These are phyloP conservation scores for Plasmodium adleri DNA, from an alignment of 169 alveolate species.

Conservation along the genomic window DNA sequence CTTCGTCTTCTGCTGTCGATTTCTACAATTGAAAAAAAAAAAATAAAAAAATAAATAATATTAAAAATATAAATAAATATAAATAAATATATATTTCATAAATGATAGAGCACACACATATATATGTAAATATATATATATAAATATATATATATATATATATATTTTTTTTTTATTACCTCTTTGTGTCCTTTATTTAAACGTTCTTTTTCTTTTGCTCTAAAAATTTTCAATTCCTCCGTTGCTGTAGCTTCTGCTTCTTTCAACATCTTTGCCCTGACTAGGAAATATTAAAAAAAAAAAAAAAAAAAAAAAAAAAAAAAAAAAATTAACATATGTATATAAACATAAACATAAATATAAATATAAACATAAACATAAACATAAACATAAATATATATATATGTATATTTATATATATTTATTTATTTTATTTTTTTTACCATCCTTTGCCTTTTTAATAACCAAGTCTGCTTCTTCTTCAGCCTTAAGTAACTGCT, in stretches of 20 bases:
- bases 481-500: slow-evolving; percentile 86
- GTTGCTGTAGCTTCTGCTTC: slow-evolving; percentile 86
- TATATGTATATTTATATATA: background rate
- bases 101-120: background rate
- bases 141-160: background rate
- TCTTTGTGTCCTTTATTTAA: slow-evolving; percentile 81
- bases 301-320: too few species aligned
- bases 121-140: background rate
- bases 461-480: slow-evolving; percentile 87
- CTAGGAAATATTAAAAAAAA: slow-evolving; percentile 50
- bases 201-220: slow-evolving; percentile 83
- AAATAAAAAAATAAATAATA: background rate
- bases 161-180: slow-evolving; percentile 13
- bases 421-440: background rate
- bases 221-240: slow-evolving; percentile 81
- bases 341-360: too few species aligned
- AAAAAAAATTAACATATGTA: too few species aligned
- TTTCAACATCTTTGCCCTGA: slow-evolving; percentile 85
- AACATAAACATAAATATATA: background rate
- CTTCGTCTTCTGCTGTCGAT: slow-evolving; percentile 70
- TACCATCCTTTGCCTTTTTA: slow-evolving; percentile 87
- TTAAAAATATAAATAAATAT: too few species aligned
- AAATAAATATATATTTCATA: too few species aligned
- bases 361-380: background rate
- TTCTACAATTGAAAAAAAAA: slow-evolving; percentile 7